Base-by-base conservation (phyloP, 768 basidiomycete species). In the Leucocoprinus birnbaumii region DNA sequence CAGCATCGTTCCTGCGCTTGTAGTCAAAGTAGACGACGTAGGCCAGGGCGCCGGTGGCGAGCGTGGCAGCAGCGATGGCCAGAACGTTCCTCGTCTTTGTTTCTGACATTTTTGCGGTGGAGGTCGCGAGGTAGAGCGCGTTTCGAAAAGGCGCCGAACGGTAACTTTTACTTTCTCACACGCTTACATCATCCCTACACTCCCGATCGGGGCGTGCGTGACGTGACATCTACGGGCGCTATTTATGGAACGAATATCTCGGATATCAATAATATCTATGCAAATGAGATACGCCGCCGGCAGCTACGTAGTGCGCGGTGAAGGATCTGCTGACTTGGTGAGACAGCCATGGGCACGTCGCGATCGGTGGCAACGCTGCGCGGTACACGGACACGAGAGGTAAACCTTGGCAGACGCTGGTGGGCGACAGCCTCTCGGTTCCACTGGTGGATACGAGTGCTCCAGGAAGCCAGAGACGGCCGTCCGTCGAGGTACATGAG, bases 1-100 rank as follows among this genome's bases (percentile, higher is more conserved):
- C 78, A 41, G 76, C 71, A 66, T 97, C 93, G 67, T 89, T 91
- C 65, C 95, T 83, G 49, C 97, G 86, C 75, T 83, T 91, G 76
- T 96, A 86, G 78, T 99, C 97, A 65, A 98, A 99, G 73, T 94
- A 98, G 51, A 84, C 79, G 26, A 89, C 93, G 69, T 98, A 98
- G 21, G 85, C 92, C 34, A 89, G 70, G 37, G 86, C 62, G 44
- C 85, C 78, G 42, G 81, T 79, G 19, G 85, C 78, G 37, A 86
- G 70, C 37, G 78, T 73, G 62, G 77, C 68, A 34, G 74, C 74
- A 24, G 79, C 77, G 62, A 78, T 68, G 49, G 77, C 72, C 63
- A 80, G 67, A 55, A 73, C 64, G 52, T 68, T 59, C 35, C 68
- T 65, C 50, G 72, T 66, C 62, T 72, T 69, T 57, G 67, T 72